Evolutionary conservation across 202 grass and related monocot genomes (phyloP), one percentile per base, ranked within the genome.

Genomic region (Setaria viridis): DNA sequence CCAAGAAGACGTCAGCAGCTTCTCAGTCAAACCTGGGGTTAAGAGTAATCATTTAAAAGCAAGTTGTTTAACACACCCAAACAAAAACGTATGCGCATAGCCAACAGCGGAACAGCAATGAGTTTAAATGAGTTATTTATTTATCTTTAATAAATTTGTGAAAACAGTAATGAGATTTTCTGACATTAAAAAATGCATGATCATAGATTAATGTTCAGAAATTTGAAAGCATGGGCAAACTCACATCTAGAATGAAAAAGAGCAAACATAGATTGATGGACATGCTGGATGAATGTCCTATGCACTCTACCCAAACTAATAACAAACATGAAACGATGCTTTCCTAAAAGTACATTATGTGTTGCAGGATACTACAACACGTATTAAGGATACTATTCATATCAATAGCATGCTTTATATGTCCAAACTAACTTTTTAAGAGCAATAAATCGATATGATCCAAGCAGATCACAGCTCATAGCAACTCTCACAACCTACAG

Each of bases 41-140:
- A 79, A 79, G 25, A 77, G 48, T 49, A 84, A 80, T 63, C 54
- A 75, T 20, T 62, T 62, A 71, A 32, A 81, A 66, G 39, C 43
- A 87, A 80, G 67, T 43, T 49, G 20, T 67, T 84, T 1, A 84
- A 63, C 33, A 80, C 6, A 29, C 2, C 51, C 2, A 69, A 76
- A 78, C 10, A 49, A 25, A 72, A 78, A 35, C 19, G 49, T 68
- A 67, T 41, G 33, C 0, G 2, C 13, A 77, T 13, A 74, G 12
- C 35, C 50, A 64, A 56, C 0, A 77, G 7, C 7, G 16, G 6
- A 55, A 54, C 2, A 42, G 30, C 21, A 83, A 78, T 19, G 10
- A 47, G 6, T 56, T 30, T 37, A 66, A 81, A 43, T 2, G 2
- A 46, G 9, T 0, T 62, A 21, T 81, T 0, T 62, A 21, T 81